These are phyloP conservation scores for Desmodesmus armatus DNA, from an alignment of 139 green algal genomes.

Conservation along the genomic window DNA sequence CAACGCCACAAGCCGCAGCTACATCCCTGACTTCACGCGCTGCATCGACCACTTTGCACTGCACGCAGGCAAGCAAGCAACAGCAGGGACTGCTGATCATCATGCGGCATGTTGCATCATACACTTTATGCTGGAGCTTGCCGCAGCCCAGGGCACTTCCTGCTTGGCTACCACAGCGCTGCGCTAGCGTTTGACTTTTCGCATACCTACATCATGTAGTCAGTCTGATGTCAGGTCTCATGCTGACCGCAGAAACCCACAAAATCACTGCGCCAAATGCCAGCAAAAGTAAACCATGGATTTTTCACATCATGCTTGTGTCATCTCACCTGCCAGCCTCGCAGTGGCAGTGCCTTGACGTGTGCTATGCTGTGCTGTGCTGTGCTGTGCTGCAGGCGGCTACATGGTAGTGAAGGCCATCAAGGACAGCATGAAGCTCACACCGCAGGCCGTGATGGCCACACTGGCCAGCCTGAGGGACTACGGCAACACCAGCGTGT, in stretches of 20 bases:
- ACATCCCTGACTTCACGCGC: conserved; percentile 57
- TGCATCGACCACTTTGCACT: conserved; percentile 63
- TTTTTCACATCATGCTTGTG: background rate
- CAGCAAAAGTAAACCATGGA: too few species aligned
- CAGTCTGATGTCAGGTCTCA: background rate
- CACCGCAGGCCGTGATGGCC: conserved; percentile 56
- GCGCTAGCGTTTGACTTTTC: background rate
- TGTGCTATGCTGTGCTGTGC: background rate
- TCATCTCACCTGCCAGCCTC: background rate
- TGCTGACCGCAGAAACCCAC: background rate
- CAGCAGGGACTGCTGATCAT: too few species aligned
- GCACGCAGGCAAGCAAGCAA: conserved; percentile 34
- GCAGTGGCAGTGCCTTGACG: background rate
- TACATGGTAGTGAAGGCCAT: conserved; percentile 45
- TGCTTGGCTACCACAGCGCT: background rate
- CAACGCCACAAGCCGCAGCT: too few species aligned
- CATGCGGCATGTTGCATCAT: conserved; percentile 6
- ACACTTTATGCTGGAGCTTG: background rate
- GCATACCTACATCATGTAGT: background rate
- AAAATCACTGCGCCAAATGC: too few species aligned
- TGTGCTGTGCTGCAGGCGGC: conserved; percentile 16
- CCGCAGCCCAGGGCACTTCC: background rate
- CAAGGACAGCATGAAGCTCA: conserved; percentile 50
- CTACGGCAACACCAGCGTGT: conserved; percentile 66
- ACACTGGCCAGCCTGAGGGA: conserved; percentile 59